Percentiles rank a stretch among this genome's conserved stretches.
Conservation (phyloP, 768 basidiomycete genomes). For the Leccinum rimulosum region DNA sequence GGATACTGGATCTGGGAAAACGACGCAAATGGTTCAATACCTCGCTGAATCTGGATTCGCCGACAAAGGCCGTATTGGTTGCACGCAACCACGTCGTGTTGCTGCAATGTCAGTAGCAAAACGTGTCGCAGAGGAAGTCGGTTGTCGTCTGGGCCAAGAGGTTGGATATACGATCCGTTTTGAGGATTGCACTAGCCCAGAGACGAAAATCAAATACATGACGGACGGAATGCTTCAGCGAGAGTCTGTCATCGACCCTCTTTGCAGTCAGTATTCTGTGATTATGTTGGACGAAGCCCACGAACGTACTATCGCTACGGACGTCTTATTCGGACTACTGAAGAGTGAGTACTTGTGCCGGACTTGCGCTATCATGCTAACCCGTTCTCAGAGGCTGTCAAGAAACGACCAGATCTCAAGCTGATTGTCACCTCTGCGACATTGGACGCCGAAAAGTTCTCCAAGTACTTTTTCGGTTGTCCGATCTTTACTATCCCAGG, state of each 20-base stretch:
- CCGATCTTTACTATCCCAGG: slow-evolving; percentile 99
- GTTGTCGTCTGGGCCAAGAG: slow-evolving; percentile 94
- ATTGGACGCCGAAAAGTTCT: slow-evolving; percentile 99
- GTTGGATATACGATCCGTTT: slow-evolving; percentile 99
- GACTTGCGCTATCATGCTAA: slow-evolving; percentile 15
- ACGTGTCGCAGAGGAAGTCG: slow-evolving; percentile 97
- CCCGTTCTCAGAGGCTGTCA: slow-evolving; percentile 74
- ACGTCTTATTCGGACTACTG: slow-evolving; percentile 92
- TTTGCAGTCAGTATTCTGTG: slow-evolving; percentile 89
- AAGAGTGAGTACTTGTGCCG: slow-evolving; percentile 44
- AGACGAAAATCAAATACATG: slow-evolving; percentile 99
- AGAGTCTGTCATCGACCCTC: slow-evolving; percentile 94
- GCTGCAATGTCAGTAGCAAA: slow-evolving; percentile 99
- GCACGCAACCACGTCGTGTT: slow-evolving; percentile 98
- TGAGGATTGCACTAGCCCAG: slow-evolving; percentile 98
- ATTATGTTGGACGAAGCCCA: slow-evolving; percentile 99
- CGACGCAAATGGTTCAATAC: slow-evolving; percentile 99
- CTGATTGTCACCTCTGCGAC: slow-evolving; percentile 98
- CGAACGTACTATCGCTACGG: slow-evolving; percentile 97
- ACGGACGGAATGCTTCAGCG: slow-evolving; percentile 99
- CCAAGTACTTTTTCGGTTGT: slow-evolving; percentile 97
- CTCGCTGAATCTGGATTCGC: slow-evolving; percentile 93
- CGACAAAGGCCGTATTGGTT: slow-evolving; percentile 88
- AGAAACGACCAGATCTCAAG: slow-evolving; percentile 92
- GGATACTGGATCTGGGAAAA: slow-evolving; percentile 98